Evolutionary conservation across 768 basidiomycete genomes (phyloP), one percentile per base, ranked within the genome.

Genomic region (Collybia sp.): DNA sequence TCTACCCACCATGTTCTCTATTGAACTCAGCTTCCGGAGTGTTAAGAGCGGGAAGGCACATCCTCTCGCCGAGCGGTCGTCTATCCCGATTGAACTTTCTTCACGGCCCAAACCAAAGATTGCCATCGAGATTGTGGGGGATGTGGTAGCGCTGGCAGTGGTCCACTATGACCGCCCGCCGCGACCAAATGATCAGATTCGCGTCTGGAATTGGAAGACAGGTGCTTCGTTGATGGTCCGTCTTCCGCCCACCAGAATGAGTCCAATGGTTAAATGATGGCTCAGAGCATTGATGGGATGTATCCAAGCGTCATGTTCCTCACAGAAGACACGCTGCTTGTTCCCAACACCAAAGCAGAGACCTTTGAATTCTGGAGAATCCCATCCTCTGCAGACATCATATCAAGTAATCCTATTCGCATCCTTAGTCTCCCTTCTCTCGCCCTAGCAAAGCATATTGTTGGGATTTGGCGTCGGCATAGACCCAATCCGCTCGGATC

Each of bases 401-500:
- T 8, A 8, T 8, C 25, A 8, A 25, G 25, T 8, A 25, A 25
- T 8, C 25, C 25, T 3, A 37, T 58, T 20, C 50, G 55, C 30
- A 40, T 51, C 8, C 55, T 71, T 12, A 42, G 50, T 2, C 61
- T 73, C 9, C 69, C 72, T 6, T 43, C 32, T 5, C 57, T 73
- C 6, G 48, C 53, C 5, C 53, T 55, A 2, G 56, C 52, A 31
- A 43, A 52, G 30, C 42, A 42, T 5, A 49, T 67, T 17, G 45
- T 51, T 15, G 45, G 37, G 12, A 62, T 73, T 5, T 58, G 64
- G 12, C 69, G 69, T 47, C 62, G 71, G 8, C 62, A 63, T 3
- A 71, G 76, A 49, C 73, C 71, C 19, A 73, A 71, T 50, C 72
- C 73, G 0, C 50, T 58, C 0, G 48, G 53, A 16, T 47, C 44